Conservation (phyloP, 2,329 filamentous ascomycete species). For the Penicillium sp. region DNA sequence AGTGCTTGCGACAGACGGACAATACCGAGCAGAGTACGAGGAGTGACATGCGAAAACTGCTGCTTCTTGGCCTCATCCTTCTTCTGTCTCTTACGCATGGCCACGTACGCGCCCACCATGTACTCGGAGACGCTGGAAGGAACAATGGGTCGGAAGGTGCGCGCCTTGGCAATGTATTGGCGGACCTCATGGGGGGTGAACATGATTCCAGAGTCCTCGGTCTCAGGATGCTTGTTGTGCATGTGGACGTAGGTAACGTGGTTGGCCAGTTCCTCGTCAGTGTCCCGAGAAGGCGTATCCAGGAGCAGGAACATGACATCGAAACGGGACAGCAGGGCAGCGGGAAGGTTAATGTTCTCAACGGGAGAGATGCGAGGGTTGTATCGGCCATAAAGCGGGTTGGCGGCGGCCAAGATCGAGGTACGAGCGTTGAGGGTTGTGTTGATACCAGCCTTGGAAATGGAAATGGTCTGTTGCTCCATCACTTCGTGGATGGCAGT, state of each 20-base stretch:
- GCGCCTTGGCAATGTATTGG: constrained; percentile 90
- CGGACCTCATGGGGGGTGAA: constrained; percentile 92
- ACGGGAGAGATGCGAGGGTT: constrained; percentile 96
- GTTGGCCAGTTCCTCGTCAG: constrained; percentile 87
- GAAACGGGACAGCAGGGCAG: constrained; percentile 92
- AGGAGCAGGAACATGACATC: constrained; percentile 96
- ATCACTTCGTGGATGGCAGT: constrained; percentile 85
- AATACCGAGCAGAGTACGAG: constrained; percentile 88
- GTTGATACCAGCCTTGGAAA: constrained; percentile 89
- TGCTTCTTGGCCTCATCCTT: constrained; percentile 87
- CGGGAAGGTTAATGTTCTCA: constrained; percentile 99
- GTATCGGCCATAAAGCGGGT: constrained; percentile 96
- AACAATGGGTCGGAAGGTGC: constrained; percentile 82
- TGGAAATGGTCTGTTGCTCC: constrained; percentile 83
- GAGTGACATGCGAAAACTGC: constrained; percentile 90
- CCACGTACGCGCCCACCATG: constrained; percentile 94
- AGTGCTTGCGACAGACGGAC: constrained; percentile 92
- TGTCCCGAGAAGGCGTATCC: constrained; percentile 85
- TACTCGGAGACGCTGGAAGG: constrained; percentile 88
- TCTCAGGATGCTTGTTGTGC: constrained; percentile 88
- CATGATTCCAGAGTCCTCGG: constrained; percentile 65
- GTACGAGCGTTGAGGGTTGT: constrained; percentile 96
- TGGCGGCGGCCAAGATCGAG: constrained; percentile 92
- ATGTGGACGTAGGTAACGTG: constrained; percentile 98
- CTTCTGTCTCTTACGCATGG: constrained; percentile 87